Conservation (phyloP, 371 early-diverging fungal genomes). For the Apophysomyces variabilis region DNA sequence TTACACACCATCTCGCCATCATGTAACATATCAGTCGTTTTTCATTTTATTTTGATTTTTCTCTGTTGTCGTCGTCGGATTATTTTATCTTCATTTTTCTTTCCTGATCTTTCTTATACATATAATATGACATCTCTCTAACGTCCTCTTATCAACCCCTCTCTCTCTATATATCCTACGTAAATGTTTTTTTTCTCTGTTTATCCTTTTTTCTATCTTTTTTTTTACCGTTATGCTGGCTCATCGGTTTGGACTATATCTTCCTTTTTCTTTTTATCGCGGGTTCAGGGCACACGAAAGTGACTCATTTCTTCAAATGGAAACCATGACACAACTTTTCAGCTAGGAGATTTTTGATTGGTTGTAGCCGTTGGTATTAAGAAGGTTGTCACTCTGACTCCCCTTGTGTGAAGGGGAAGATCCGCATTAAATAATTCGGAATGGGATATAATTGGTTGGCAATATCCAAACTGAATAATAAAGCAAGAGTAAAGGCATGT, state of each 20-base stretch:
- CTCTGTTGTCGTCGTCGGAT: too few species aligned
- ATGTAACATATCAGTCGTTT: neutral
- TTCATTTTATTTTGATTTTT: too few species aligned
- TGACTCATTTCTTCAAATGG: constrained; percentile 10
- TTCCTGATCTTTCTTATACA: constrained; percentile 2
- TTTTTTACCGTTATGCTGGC: constrained; percentile 2
- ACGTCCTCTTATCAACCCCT: neutral
- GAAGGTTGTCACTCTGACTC: constrained; percentile 2
- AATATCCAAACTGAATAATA: neutral
- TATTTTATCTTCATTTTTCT: too few species aligned
- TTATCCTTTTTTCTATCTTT: neutral
- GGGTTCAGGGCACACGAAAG: constrained; percentile 1
- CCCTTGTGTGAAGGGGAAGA: neutral
- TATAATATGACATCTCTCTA: neutral
- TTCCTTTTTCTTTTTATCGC: neutral
- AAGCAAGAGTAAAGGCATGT: neutral
- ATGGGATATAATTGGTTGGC: constrained; percentile 1
- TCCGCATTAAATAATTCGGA: constrained; percentile 4
- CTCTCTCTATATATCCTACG: neutral
- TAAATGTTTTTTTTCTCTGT: neutral
- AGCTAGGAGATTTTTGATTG: neutral
- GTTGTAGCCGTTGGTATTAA: neutral
- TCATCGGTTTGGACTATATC: neutral
- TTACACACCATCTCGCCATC: neutral
- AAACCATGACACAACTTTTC: constrained; percentile 2